Evolutionary conservation across 768 basidiomycete species (phyloP), one percentile per base, ranked within the genome.

Genomic region (Tulasnella calospora): DNA sequence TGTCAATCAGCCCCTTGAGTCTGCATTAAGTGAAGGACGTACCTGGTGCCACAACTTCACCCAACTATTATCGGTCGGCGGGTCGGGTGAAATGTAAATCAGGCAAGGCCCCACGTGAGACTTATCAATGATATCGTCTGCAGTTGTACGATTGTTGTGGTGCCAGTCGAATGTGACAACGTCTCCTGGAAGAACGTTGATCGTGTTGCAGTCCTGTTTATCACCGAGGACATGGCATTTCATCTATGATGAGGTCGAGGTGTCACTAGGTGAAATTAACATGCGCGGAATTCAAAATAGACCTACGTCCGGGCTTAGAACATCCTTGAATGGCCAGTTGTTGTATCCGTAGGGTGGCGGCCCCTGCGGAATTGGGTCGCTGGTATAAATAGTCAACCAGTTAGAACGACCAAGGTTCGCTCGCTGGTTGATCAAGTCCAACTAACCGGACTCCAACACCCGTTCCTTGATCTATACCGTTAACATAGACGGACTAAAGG

Each of bases 61-160:
- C 77, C 77, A 78, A 21, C 69, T 78, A 33, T 78, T 78, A 1
- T 21, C 69, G 7, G 77, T 71, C 33, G 77, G 77, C n/a, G 77
- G 77, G 46, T 78, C 77, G 15, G 77, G 77, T 8, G 77, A 71
- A 46, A 78, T 69, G 38, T 78, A 78, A 3, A 78, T 69, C 8
- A 78, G 40, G 27, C 77, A 70, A 40, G 77, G 69, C 3, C 77
- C 77, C 17, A 61, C 75, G 35, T 78, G 36, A 17, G 77, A 78
- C 19, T 23, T 35, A 12, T 33, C 67, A 67, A 78, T 69, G 30
- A 78, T 78, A 44, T 78, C 77, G 38, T 78, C 77, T n/a, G 77
- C 13, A 40, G 67, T 41, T 41, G 77, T 61, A 30, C 77, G 77
- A 21, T 44, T 51, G 30, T 71, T 40, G 55, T 72, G 41, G 46